These are phyloP conservation scores for Aspergillus cristatus DNA, from an alignment of 495 filamentous ascomycete species.

Conservation along the genomic window DNA sequence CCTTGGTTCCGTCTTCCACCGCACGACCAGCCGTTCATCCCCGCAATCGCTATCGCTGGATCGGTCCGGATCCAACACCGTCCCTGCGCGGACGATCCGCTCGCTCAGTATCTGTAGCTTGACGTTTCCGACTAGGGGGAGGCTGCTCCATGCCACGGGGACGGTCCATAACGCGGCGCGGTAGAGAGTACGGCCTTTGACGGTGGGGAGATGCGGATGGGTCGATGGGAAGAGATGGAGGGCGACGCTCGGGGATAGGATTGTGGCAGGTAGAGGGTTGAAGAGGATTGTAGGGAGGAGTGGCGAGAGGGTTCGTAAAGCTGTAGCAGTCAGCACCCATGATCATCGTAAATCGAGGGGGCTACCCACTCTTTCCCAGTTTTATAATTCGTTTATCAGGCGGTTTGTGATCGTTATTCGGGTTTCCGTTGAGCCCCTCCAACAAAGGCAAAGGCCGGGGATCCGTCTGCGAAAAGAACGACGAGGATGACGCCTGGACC, in stretches of 20 bases:
- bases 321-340: slow-evolving; percentile 31
- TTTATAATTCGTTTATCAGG: slow-evolving; percentile 77
- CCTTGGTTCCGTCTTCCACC: slow-evolving; percentile 63
- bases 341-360: slow-evolving; percentile 1
- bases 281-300: slow-evolving; percentile 80
- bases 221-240: slow-evolving; percentile 95
- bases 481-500: slow-evolving; percentile 10
- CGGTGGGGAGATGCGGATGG: slow-evolving; percentile 87
- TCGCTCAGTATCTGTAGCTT: slow-evolving; percentile 78
- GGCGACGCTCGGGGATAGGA: slow-evolving; percentile 83
- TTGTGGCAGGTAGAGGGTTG: slow-evolving; percentile 68
- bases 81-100: slow-evolving; percentile 59
- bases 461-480: slow-evolving; percentile 16
- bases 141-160: slow-evolving; percentile 86
- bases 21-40: slow-evolving; percentile 74
- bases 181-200: slow-evolving; percentile 83
- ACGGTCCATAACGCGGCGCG: slow-evolving; percentile 90
- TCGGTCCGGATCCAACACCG: slow-evolving; percentile 22
- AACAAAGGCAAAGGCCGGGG: slow-evolving; percentile 3
- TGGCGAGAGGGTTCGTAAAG: slow-evolving; percentile 75
- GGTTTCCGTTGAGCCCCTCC: slow-evolving; percentile 9
- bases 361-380: slow-evolving; percentile 71
- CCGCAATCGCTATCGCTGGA: slow-evolving; percentile 29
- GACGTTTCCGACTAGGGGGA: slow-evolving; percentile 84
- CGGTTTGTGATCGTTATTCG: slow-evolving; percentile 30